phyloP scores from a whole-genome alignment of 371 early-diverging fungal genomes.

The Mortierella sp. region DNA sequence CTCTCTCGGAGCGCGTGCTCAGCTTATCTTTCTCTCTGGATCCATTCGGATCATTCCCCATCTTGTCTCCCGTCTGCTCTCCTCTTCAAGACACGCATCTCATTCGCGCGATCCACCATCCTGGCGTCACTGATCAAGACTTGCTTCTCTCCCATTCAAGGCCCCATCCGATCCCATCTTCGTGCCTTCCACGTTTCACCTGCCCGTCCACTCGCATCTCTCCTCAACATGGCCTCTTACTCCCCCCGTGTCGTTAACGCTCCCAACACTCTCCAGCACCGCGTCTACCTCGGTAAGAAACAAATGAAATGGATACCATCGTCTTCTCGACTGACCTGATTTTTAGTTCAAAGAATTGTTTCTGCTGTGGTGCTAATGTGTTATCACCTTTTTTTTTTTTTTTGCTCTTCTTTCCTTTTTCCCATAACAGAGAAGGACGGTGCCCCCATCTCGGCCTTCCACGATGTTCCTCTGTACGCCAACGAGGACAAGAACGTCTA shows the following conservation, averaged over 20 bases:
- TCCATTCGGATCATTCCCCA: no score
- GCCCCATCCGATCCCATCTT: constrained; percentile 4
- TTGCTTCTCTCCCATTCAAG: background rate
- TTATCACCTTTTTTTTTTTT: background rate
- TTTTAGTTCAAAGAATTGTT: background rate
- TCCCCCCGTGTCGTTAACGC: constrained; percentile 82
- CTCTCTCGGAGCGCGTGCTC: no score
- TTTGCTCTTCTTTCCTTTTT: no score
- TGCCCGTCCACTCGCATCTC: background rate
- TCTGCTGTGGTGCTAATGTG: no score
- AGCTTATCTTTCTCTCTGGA: no score
- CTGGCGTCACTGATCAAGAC: constrained; percentile 35
- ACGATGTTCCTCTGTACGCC: constrained; percentile 96
- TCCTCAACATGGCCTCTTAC: constrained; percentile 62
- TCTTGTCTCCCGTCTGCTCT: no score
- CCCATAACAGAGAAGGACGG: constrained; percentile 68
- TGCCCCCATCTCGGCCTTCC: constrained; percentile 91
- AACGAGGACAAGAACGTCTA: constrained; percentile 80
- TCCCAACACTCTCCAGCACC: constrained; percentile 88
- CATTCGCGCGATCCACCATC: constrained; percentile 5
- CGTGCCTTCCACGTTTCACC: background rate
- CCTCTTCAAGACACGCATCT: no score
- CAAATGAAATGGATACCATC: background rate
- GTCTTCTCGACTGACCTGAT: background rate
- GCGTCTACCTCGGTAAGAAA: constrained; percentile 82